Evolutionary conservation across 495 filamentous ascomycete genomes (phyloP), one percentile per base, ranked within the genome.

Genomic region (Penicillium paxilli): DNA sequence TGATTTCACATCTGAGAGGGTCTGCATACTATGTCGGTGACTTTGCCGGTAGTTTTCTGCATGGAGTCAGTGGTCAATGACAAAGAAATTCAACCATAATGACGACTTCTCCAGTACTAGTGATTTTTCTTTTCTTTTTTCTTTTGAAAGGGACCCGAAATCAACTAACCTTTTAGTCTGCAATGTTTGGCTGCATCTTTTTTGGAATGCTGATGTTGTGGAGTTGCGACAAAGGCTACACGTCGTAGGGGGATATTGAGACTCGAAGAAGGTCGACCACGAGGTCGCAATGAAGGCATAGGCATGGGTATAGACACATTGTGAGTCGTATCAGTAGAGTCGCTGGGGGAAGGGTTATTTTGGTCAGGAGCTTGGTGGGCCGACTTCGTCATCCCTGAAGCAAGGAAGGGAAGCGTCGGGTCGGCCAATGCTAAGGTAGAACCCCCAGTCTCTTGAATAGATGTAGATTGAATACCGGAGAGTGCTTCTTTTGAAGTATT

Each of bases 341-440:
- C n/a, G n/a, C n/a, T 38, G 35, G 35, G 24, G 48, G 54, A 26
- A 41, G 44, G 30, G 23, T 41, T 41, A 41, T 35, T 28, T 40
- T 53, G 40, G 49, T 57, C 50, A 47, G 52, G 28, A 51, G 44
- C 40, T 50, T 24, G 53, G 53, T 60, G 53, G 58, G 45, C 30
- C 45, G 45, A 56, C 25, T 41, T 40, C 26, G 33, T 38, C 20
- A 26, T 51, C 23, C 35, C 35, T n/a, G 35, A 38, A 19, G 35
- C 35, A 38, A 38, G 35, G 35, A 38, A 38, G 3, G 35, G 17
- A n/a, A 16, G 4, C 12, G 14, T 17, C 17, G n/a, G 14, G 5
- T 28, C 26, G 26, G 16, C n/a, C n/a, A 19, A 38, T 38, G 35
- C 17, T 19, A 38, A 16, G 35, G 17, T 7, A 16, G 35, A 20